Base-by-base conservation (phyloP, 768 basidiomycete genomes). In the Podaxis carcinomalis region DNA sequence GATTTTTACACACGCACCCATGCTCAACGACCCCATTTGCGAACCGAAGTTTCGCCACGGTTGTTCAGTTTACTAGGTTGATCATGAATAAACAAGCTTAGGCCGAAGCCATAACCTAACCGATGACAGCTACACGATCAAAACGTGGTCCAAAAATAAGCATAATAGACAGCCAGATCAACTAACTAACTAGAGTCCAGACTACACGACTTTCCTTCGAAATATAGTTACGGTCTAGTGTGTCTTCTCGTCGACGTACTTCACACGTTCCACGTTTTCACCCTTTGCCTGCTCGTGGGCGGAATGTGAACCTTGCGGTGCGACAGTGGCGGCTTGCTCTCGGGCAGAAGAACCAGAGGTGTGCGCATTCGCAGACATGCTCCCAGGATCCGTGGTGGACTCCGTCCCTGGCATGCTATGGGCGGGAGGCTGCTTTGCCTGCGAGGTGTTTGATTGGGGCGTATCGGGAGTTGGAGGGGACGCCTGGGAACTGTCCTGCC, bases 11-110 rank as follows among this genome's bases (percentile, higher is more conserved):
- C 46, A 49, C 27, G 21, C 23, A 44, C 19, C 9, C 14, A 10
- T 11, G 0, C 28, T 7, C 25, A 25, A 2, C 36, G 19, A 37
- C 5, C 6, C 19, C 11, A 5, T n/a, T 39, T 23, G 5, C 19
- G 4, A 23, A 39, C 56, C 56, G 56, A 57, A 47, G 36, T 57
- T 57, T 57, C 19, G 46, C 56, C 56, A 49, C n/a, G 27, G 35
- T 21, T 0, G 9, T 32, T 9, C 32, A 32, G 7, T 32, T 32
- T 1, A n/a, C 42, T 7, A 19, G 42, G 16, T 2, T 44, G 42
- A 44, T n/a, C 42, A 44, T 25, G 14, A 27, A 49, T 49, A 23
- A 1, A 49, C 9, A 21, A 10, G 19, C 32, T 27, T 21, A 27
- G 23, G 2, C 5, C 11, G 47, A 11, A 23, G 21, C 1, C 40